Evolutionary conservation across 306 rosid genomes (phyloP).

Genomic region (Cucumis hystrix): DNA sequence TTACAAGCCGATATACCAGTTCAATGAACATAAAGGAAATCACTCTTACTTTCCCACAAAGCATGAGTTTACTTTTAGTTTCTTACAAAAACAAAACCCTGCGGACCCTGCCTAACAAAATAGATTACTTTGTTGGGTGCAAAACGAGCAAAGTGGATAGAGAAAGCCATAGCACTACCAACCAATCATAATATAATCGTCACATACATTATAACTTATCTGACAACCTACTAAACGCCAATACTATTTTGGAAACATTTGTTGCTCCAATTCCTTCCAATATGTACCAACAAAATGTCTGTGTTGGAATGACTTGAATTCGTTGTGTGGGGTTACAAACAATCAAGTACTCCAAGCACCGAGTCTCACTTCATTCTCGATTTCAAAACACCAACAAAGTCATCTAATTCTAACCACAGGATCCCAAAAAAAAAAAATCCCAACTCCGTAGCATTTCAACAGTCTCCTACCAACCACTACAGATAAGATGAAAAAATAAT

Average conservation of each 20-base stretch:
- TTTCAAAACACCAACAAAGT: background rate
- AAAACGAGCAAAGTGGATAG: background rate
- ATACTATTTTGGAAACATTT: background rate
- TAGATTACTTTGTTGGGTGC: background rate
- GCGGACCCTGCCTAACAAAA: background rate
- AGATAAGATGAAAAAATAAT: background rate
- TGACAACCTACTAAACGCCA: background rate
- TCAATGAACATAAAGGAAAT: no score
- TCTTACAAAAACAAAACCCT: background rate
- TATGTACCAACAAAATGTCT: background rate
- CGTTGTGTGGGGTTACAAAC: no score
- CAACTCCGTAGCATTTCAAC: background rate
- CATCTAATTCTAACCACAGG: background rate
- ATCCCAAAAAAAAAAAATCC: background rate
- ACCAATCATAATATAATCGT: background rate
- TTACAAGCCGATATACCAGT: no score
- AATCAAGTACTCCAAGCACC: no score
- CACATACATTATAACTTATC: background rate
- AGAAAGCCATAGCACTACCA: background rate
- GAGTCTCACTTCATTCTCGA: no score
- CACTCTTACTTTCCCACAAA: no score
- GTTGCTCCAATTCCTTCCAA: background rate
- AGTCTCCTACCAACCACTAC: background rate
- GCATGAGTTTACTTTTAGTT: background rate
- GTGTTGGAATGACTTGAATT: no score